These are phyloP conservation scores for Fusarium caatingaense DNA, from an alignment of 2,329 filamentous ascomycete species.

Conservation along the genomic window DNA sequence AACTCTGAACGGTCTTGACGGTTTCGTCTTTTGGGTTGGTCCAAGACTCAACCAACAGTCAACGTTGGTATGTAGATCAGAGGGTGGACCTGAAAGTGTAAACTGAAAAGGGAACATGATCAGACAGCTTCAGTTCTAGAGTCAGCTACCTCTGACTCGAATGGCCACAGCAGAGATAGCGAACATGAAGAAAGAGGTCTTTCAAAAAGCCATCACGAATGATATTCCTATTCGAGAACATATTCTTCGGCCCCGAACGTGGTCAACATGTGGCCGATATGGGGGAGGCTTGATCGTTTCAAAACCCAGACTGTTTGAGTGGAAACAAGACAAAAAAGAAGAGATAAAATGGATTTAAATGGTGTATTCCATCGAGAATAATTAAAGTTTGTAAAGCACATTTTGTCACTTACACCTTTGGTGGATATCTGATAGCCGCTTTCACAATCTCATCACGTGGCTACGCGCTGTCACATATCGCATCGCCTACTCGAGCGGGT, in stretches of 20 bases:
- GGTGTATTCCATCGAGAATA: no score
- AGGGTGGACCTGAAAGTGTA: constrained; percentile 12
- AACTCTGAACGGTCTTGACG: constrained; percentile 17
- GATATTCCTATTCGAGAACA: constrained; percentile 4
- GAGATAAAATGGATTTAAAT: background rate
- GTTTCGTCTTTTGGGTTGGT: background rate
- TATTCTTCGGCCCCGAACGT: constrained; percentile 5
- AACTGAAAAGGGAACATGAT: constrained; percentile 10
- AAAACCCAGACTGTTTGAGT: background rate
- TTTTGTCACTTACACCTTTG: constrained; percentile 13
- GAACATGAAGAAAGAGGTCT: background rate
- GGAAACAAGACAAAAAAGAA: background rate
- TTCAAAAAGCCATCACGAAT: constrained; percentile 3
- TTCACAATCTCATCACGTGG: constrained; percentile 41
- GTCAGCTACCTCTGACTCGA: background rate
- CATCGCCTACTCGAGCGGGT: background rate
- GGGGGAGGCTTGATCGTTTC: constrained; percentile 3
- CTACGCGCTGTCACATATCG: constrained; percentile 40
- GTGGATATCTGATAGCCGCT: background rate
- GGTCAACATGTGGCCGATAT: background rate
- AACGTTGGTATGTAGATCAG: constrained; percentile 33
- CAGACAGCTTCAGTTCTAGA: background rate
- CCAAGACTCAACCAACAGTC: background rate
- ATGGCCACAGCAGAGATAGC: background rate
- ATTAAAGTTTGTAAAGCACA: constrained; percentile 3